Conservation (phyloP, 129 eudicot genomes). For the Pseudognaphalium luteoalbum region DNA sequence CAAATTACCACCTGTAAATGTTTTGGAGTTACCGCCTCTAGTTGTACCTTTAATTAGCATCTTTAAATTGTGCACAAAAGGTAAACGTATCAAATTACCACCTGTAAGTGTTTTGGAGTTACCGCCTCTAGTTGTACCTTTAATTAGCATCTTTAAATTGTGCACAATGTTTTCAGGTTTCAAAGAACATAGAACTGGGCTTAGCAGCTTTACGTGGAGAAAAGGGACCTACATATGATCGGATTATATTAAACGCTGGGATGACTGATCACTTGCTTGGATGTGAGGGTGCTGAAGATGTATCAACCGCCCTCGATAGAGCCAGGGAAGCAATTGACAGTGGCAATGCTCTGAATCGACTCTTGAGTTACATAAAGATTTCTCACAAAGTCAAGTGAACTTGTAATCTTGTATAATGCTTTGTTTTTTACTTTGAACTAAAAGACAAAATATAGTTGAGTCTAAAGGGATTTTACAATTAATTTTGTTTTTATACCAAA, state of each 20-base stretch:
- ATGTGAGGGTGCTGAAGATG: slow-evolving; percentile 78
- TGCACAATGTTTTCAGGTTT: slow-evolving; percentile 43
- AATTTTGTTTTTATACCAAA: slow-evolving; percentile 26
- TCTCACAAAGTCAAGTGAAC: slow-evolving; percentile 60
- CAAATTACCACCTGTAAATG: not conserved
- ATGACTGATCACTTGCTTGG: slow-evolving; percentile 95
- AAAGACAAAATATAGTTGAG: slow-evolving; percentile 13
- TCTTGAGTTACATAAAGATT: slow-evolving; percentile 64
- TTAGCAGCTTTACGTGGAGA: slow-evolving; percentile 89
- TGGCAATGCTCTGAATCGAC: slow-evolving; percentile 73
- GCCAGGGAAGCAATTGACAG: slow-evolving; percentile 96
- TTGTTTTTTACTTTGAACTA: not conserved
- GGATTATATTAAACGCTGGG: slow-evolving; percentile 82
- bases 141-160: not conserved
- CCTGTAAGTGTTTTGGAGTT: not conserved
- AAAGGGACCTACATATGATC: slow-evolving; percentile 89
- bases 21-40: not conserved
- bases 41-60: not conserved
- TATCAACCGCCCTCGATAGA: slow-evolving; percentile 72
- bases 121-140: not conserved
- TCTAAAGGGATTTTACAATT: slow-evolving; percentile 25
- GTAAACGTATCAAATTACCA: not conserved
- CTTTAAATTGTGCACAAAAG: not conserved
- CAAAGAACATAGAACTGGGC: slow-evolving; percentile 85
- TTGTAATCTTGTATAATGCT: not conserved